phyloP scores from a whole-genome alignment of 192 early-diverging fungal genomes.

The Rhizoclosmatium globosum region DNA sequence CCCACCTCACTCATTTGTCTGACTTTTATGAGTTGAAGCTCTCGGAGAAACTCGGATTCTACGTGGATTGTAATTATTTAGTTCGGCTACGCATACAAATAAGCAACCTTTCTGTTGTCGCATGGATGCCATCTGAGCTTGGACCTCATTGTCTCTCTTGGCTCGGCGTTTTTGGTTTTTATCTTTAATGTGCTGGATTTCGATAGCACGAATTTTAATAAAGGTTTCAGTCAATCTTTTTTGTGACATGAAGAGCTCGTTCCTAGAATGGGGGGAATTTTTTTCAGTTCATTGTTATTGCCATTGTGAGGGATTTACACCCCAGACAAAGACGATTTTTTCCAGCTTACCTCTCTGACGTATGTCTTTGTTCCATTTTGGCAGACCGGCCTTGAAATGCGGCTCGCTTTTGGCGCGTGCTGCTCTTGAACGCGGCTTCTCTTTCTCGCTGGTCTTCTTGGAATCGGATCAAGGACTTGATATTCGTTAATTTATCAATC shows the following conservation, averaged over 20 bases:
- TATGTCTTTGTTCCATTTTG: constrained; percentile 30
- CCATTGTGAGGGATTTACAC: neutral
- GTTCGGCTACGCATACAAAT: neutral
- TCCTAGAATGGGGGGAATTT: neutral
- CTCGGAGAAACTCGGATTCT: constrained; percentile 39
- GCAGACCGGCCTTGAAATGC: constrained; percentile 30
- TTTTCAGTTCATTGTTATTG: neutral
- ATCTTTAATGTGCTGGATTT: constrained; percentile 28
- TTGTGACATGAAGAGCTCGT: constrained; percentile 32
- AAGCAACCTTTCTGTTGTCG: constrained; percentile 34
- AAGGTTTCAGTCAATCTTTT: constrained; percentile 21
- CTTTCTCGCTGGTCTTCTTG: constrained; percentile 26
- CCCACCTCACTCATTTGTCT: constrained; percentile 29
- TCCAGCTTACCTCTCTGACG: constrained; percentile 21
- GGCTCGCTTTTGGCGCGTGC: constrained; percentile 26
- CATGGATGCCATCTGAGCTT: constrained; percentile 20
- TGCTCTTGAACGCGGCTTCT: constrained; percentile 29
- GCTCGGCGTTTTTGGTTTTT: constrained; percentile 11
- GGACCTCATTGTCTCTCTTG: constrained; percentile 29
- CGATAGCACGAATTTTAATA: constrained; percentile 14
- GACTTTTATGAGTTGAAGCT: constrained; percentile 31
- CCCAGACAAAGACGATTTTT: neutral
- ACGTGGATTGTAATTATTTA: neutral
- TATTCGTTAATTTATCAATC: constrained; percentile 32
- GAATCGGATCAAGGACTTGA: constrained; percentile 33